Evolutionary conservation across 257 asterid genomes (phyloP), one percentile per base, ranked within the genome.

Genomic region (Sherardia arvensis): DNA sequence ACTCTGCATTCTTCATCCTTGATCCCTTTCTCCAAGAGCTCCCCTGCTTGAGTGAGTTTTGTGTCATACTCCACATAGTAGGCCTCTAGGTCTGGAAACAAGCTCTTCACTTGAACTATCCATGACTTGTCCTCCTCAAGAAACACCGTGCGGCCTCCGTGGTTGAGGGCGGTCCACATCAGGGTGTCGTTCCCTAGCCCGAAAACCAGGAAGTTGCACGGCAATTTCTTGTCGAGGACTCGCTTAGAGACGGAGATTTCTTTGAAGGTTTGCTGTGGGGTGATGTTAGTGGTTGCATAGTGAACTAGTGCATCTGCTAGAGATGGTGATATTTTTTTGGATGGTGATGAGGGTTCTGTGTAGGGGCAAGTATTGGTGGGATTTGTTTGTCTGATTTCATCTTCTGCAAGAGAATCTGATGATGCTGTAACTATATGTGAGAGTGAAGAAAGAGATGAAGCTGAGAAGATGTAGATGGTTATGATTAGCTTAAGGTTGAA

Each of bases 121-220:
- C 98, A 91, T 7, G 86, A 64, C 57, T 73, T 58, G 79, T 86
- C 94, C 76, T 91, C 96, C 67, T 91, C 98, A 4, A 91, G 84
- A 66, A 91, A 91, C 5, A 88, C 87, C 0, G 95, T 91, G 14
- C 91, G 78, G 2, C 96, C 98, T 1, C 84, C 84, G 22, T 91
- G 90, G 76, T 91, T 91, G 59, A 88, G 95, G 10, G 90, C 63
- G 0, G 96, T 78, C 96, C 96, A 91, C 98, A 88, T 88, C 55
- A 91, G 84, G 77, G 94, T 88, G 71, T 88, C 98, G 60, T 75
- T 87, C 73, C 96, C 97, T 61, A 90, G 56, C 3, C 97, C 95
- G 69, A 90, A 90, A 29, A 91, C 90, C 14, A 86, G 70, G 79
- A 91, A 88, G 74, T 88, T 88, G 85, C 85, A 88, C 1, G 96